Conservation (phyloP, 2,329 filamentous ascomycete genomes). For the Emergomyces orientalis region DNA sequence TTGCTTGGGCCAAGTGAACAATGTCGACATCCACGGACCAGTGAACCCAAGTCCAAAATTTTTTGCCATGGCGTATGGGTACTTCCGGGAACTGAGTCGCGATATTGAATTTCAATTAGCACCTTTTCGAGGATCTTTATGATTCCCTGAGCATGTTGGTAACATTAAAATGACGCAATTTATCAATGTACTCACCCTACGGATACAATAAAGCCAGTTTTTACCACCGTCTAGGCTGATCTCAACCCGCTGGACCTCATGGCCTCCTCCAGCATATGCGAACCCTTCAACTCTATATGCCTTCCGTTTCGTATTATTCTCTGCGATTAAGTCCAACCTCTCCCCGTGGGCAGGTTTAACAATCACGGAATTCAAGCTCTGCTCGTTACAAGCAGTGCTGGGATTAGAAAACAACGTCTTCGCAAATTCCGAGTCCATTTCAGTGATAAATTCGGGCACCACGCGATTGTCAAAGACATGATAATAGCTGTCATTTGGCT, state of each 20-base stretch:
- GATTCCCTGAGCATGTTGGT: neutral
- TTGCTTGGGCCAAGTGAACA: slow-evolving; percentile 35
- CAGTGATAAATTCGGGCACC: slow-evolving; percentile 40
- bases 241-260: slow-evolving; percentile 43
- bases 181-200: slow-evolving; percentile 25
- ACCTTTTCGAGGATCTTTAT: neutral
- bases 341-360: slow-evolving; percentile 40
- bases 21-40: slow-evolving; percentile 45
- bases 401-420: slow-evolving; percentile 41
- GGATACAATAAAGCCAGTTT: slow-evolving; percentile 43
- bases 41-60: slow-evolving; percentile 47
- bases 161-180: neutral
- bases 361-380: slow-evolving; percentile 43
- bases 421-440: slow-evolving; percentile 42
- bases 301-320: slow-evolving; percentile 29
- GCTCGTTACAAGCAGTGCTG: slow-evolving; percentile 41
- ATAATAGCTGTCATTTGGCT: slow-evolving; percentile 36
- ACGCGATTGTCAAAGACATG: slow-evolving; percentile 45
- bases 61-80: slow-evolving; percentile 44
- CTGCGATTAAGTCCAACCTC: slow-evolving; percentile 28
- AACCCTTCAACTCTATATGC: slow-evolving; percentile 40
- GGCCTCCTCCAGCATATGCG: slow-evolving; percentile 44
- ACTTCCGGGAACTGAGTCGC: slow-evolving; percentile 35
- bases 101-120: slow-evolving; percentile 11
- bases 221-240: slow-evolving; percentile 40